Evolutionary conservation across 2,329 filamentous ascomycete genomes (phyloP).

Genomic region (Claviceps pusilla): DNA sequence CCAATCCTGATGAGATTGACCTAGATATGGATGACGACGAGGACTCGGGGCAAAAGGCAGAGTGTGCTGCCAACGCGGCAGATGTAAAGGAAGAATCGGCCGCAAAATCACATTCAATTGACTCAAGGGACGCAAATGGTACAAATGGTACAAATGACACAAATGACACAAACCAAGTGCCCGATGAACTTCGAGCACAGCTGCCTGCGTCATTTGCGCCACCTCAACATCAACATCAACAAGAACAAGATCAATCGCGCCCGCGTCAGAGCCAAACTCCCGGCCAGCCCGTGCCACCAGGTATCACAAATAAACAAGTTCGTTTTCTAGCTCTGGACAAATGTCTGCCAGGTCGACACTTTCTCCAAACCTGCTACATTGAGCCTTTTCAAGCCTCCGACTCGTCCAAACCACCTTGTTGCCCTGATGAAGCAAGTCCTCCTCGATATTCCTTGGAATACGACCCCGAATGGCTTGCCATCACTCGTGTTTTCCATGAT

Average conservation of each 20-base stretch:
- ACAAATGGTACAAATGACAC: constrained; percentile 5
- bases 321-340: constrained; percentile 87
- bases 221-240: constrained; percentile 11
- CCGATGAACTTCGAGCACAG: constrained; percentile 53
- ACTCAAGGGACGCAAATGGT: neutral
- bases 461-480: constrained; percentile 90
- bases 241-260: constrained; percentile 8
- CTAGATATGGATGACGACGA: constrained; percentile 42
- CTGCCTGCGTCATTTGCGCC: constrained; percentile 61
- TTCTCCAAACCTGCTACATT: constrained; percentile 64
- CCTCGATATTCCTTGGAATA: constrained; percentile 53
- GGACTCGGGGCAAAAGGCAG: constrained; percentile 6
- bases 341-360: constrained; percentile 64
- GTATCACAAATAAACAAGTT: constrained; percentile 65
- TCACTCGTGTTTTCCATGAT: constrained; percentile 64
- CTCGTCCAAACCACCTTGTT: constrained; percentile 8
- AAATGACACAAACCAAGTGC: constrained; percentile 24
- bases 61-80: neutral
- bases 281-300: constrained; percentile 50
- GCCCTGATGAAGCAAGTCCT: constrained; percentile 9
- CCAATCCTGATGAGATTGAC: constrained; percentile 56
- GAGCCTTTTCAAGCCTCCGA: constrained; percentile 25
- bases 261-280: constrained; percentile 23
- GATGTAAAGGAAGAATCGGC: neutral
- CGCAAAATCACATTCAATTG: neutral